phyloP scores from a whole-genome alignment of 2,329 filamentous ascomycete species.

The Endothia cerciana region DNA sequence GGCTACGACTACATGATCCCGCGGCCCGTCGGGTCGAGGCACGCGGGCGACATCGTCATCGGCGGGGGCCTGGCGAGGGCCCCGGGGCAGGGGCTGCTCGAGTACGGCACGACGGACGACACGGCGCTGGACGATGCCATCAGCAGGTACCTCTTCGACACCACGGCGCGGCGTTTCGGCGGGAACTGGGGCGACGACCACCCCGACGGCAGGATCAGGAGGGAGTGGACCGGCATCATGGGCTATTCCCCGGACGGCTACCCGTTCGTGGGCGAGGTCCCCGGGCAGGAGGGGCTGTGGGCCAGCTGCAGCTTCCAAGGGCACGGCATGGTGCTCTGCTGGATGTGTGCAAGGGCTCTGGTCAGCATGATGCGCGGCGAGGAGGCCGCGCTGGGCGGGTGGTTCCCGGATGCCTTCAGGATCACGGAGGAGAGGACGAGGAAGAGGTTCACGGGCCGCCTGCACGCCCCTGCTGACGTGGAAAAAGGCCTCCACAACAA shows the following conservation, averaged over 20 bases:
- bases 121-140: conserved; percentile 53
- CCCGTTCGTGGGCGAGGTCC: conserved; percentile 56
- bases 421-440: conserved; percentile 50
- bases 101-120: conserved; percentile 63
- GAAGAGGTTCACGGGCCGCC: conserved; percentile 40
- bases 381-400: conserved; percentile 41
- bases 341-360: conserved; percentile 62
- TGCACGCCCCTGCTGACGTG: too few relatives aligned
- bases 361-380: conserved; percentile 54
- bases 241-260: conserved; percentile 57
- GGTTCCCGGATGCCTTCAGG: conserved; percentile 58
- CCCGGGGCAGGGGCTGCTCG: conserved; percentile 45
- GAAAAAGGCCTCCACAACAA: too few relatives aligned
- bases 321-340: conserved; percentile 68
- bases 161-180: conserved; percentile 56
- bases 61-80: conserved; percentile 59
- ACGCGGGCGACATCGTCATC: conserved; percentile 60
- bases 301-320: conserved; percentile 66
- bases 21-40: conserved; percentile 49
- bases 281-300: conserved; percentile 53
- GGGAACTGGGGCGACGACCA: conserved; percentile 51
- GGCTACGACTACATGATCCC: conserved; percentile 72
- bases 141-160: conserved; percentile 49
- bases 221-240: conserved; percentile 61
- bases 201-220: conserved; percentile 44